Conservation (phyloP, 176 grass and related monocot species). For the Tillandsia leiboldiana region DNA sequence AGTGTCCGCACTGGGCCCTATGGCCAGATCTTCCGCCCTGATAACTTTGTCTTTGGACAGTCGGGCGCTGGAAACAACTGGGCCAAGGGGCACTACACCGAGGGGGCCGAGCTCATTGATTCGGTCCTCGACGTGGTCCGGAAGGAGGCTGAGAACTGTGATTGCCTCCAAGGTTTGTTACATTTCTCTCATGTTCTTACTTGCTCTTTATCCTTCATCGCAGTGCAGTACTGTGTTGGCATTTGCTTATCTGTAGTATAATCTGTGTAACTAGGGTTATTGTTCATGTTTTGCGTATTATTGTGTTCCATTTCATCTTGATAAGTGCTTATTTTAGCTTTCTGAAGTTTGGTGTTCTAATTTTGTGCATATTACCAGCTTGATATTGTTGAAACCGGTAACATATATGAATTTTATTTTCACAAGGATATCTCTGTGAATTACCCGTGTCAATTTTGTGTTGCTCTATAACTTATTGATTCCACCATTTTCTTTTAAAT, state of each 20-base stretch:
- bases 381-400: background rate
- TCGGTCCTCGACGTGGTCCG: conserved; percentile 78
- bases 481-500: too few species aligned
- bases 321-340: conserved; percentile 1
- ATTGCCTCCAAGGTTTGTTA: conserved; percentile 65
- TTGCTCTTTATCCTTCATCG: background rate
- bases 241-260: background rate
- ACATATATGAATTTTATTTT: too few species aligned
- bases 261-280: too few species aligned
- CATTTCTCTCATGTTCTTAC: background rate
- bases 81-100: conserved; percentile 87
- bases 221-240: background rate
- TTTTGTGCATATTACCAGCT: conserved; percentile 9
- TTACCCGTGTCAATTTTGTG: too few species aligned
- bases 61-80: conserved; percentile 80
- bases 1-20: conserved; percentile 73
- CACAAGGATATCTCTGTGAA: too few species aligned
- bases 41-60: conserved; percentile 80
- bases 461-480: too few species aligned
- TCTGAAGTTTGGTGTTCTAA: conserved; percentile 3
- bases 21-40: conserved; percentile 78
- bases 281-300: background rate
- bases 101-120: conserved; percentile 83
- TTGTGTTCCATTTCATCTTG: conserved; percentile 4
- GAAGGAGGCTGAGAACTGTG: conserved; percentile 88